Percentiles rank a stretch among this genome's conserved stretches.
Evolutionary conservation across 2,329 filamentous ascomycete species (phyloP).

Genomic region (Colletotrichum cuscutae): DNA sequence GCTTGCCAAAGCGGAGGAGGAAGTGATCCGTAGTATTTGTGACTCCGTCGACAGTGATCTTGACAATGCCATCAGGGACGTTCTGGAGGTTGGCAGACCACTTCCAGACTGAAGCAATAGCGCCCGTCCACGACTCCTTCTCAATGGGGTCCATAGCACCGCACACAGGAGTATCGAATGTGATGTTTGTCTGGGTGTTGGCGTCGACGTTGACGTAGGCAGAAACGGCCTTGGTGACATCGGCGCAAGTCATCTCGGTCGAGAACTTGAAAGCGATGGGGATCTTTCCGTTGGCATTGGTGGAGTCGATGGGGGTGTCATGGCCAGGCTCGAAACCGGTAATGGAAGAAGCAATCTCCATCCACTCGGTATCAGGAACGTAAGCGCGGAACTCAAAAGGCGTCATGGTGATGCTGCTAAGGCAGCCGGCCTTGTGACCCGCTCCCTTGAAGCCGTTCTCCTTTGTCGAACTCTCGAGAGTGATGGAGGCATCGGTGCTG

Average conservation of each 20-base stretch:
- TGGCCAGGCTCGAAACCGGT: slow-evolving; percentile 71
- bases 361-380: slow-evolving; percentile 52
- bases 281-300: slow-evolving; percentile 53
- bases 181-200: slow-evolving; percentile 54
- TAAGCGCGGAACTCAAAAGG: slow-evolving; percentile 70
- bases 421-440: slow-evolving; percentile 63
- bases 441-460: slow-evolving; percentile 59
- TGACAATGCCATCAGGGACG: slow-evolving; percentile 70
- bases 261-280: slow-evolving; percentile 67
- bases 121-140: slow-evolving; percentile 56
- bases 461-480: slow-evolving; percentile 56
- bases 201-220: slow-evolving; percentile 64
- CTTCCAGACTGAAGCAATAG: slow-evolving; percentile 63
- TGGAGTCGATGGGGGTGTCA: slow-evolving; percentile 64
- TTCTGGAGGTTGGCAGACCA: slow-evolving; percentile 63
- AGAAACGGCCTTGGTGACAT: slow-evolving; percentile 58
- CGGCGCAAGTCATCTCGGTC: slow-evolving; percentile 68
- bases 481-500: slow-evolving; percentile 67
- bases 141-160: slow-evolving; percentile 45
- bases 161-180: slow-evolving; percentile 57
- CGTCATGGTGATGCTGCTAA: slow-evolving; percentile 61
- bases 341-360: slow-evolving; percentile 58
- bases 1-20: slow-evolving; percentile 65
- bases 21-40: slow-evolving; percentile 69
- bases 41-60: slow-evolving; percentile 59